Evolutionary conservation across 331 rosid genomes (phyloP).

Genomic region (Prunus yedoensis): DNA sequence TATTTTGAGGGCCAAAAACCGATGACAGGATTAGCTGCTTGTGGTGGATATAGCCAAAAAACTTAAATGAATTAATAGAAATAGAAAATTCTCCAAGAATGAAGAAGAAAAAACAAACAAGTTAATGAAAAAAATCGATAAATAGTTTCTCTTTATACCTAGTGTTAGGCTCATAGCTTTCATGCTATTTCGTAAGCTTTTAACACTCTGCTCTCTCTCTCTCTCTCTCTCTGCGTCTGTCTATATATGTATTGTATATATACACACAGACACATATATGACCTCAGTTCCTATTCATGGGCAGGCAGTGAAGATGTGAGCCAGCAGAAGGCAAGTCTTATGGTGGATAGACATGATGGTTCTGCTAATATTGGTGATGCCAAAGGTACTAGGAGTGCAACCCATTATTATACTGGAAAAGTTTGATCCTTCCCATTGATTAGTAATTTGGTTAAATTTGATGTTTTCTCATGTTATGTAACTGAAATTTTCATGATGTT

Average conservation of each 20-base stretch:
- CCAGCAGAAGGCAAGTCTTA: slow-evolving; percentile 42
- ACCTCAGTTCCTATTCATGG: slow-evolving; percentile 24
- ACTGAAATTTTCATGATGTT: background rate
- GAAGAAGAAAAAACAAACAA: background rate
- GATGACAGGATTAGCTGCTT: background rate
- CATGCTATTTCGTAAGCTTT: too few relatives aligned
- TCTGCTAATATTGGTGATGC: slow-evolving; percentile 41
- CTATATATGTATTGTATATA: background rate
- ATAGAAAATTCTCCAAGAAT: background rate
- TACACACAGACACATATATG: background rate
- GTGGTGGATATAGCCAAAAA: background rate
- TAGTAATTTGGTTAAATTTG: background rate
- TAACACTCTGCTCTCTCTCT: background rate
- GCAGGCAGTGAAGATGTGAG: slow-evolving; percentile 51
- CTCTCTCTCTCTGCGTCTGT: background rate
- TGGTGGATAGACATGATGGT: slow-evolving; percentile 45
- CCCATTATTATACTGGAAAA: background rate
- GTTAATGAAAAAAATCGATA: background rate
- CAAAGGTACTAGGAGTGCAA: slow-evolving; percentile 33
- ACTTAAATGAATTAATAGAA: background rate
- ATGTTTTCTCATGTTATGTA: background rate
- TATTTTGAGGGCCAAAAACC: background rate
- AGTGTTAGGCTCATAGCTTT: too few relatives aligned
- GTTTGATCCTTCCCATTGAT: background rate
- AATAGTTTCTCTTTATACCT: too few relatives aligned